These are phyloP conservation scores for Kwoniella shivajii DNA, from an alignment of 1,284 basidiomycete genomes.

Conservation along the genomic window DNA sequence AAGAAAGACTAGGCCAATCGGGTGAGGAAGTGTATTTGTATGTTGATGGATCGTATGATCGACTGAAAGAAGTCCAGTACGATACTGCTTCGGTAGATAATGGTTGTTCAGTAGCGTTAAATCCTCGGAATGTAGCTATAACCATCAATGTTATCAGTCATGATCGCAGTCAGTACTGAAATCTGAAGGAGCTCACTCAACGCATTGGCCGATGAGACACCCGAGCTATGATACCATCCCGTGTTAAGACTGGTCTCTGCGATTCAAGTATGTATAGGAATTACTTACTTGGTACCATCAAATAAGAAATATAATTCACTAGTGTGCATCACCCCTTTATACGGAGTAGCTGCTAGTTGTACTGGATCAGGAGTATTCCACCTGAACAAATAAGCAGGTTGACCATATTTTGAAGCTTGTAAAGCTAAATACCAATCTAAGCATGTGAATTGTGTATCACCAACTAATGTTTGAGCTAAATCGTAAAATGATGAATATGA, in stretches of 20 bases:
- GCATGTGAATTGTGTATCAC: slow-evolving; percentile 25
- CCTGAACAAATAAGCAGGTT: slow-evolving; percentile 19
- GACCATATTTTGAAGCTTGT: slow-evolving; percentile 13
- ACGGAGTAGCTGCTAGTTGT: slow-evolving; percentile 18
- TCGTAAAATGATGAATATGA: slow-evolving; percentile 20
- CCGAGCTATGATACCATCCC: not conserved
- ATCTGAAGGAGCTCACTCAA: not conserved
- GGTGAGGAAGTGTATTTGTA: not conserved
- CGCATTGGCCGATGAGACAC: slow-evolving; percentile 1
- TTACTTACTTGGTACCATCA: slow-evolving; percentile 22
- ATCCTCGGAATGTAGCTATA: slow-evolving; percentile 11
- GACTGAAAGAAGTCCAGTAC: slow-evolving; percentile 25
- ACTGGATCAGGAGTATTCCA: slow-evolving; percentile 18
- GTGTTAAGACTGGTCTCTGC: not conserved
- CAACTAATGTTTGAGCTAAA: slow-evolving; percentile 18
- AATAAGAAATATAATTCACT: slow-evolving; percentile 24
- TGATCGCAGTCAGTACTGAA: not conserved
- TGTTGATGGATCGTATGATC: slow-evolving; percentile 11
- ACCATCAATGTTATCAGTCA: not conserved
- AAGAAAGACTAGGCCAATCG: not conserved
- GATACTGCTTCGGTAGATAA: slow-evolving; percentile 17
- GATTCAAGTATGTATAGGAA: not conserved
- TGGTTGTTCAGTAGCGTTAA: slow-evolving; percentile 19
- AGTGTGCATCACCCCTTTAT: slow-evolving; percentile 24
- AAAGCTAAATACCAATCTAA: slow-evolving; percentile 19